These are phyloP conservation scores for Cordyceps cateniannulata DNA, from an alignment of 2,329 filamentous ascomycete species.

Conservation along the genomic window DNA sequence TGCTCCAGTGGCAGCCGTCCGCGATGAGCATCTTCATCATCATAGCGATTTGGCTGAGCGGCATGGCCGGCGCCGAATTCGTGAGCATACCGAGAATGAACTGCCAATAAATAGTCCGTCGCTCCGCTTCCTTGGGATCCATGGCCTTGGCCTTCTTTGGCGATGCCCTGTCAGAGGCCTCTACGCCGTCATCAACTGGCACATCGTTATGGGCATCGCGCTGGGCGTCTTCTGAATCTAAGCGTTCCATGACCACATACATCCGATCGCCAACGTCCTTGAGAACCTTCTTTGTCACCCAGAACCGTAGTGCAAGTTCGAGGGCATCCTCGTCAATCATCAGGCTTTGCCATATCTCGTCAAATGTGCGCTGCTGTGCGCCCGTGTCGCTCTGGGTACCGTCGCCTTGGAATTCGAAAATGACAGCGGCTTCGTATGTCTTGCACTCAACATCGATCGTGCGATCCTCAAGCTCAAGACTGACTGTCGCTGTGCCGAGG, in stretches of 20 bases:
- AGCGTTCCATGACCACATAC: constrained; percentile 63
- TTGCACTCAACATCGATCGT: constrained; percentile 64
- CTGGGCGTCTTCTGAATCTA: constrained; percentile 33
- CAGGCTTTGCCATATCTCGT: constrained; percentile 50
- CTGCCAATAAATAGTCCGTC: constrained; percentile 69
- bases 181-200: constrained; percentile 17
- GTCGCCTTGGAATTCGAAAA: constrained; percentile 67
- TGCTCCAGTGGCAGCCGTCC: constrained; percentile 82
- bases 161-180: constrained; percentile 28
- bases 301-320: constrained; percentile 60
- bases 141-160: constrained; percentile 49
- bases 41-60: constrained; percentile 74
- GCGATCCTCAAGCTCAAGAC: constrained; percentile 77
- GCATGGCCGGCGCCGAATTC: constrained; percentile 77
- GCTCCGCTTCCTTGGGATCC: constrained; percentile 57
- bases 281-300: constrained; percentile 63
- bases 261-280: constrained; percentile 46
- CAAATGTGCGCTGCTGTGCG: constrained; percentile 38
- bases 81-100: constrained; percentile 95
- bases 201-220: constrained; percentile 27
- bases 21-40: constrained; percentile 92
- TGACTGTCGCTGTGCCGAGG: constrained; percentile 72
- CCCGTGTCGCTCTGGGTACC: constrained; percentile 27
- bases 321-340: constrained; percentile 71
- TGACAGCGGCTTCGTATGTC: constrained; percentile 82